Evolutionary conservation across 345 rosid species (phyloP).

Genomic region (Reutealis trisperma): DNA sequence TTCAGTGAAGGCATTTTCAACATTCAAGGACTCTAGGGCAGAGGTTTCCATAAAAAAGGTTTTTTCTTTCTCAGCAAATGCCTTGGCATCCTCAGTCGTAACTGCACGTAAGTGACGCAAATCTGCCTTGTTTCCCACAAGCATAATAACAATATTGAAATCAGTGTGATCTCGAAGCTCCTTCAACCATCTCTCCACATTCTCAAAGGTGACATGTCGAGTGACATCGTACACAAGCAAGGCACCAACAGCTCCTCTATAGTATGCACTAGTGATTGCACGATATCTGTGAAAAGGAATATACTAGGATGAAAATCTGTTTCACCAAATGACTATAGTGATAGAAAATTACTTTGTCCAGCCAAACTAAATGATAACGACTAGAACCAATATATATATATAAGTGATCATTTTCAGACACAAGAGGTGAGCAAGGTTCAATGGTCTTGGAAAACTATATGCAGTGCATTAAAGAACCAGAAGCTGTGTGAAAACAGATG

Average conservation of each 20-base stretch:
- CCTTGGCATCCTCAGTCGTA: conserved; percentile 22
- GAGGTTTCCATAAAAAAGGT: conserved; percentile 34
- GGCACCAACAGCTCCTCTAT: conserved; percentile 34
- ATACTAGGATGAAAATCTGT: neutral
- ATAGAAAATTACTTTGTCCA: neutral
- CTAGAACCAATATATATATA: neutral
- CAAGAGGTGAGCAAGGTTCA: neutral
- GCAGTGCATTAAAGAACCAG: no score
- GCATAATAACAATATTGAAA: conserved; percentile 33
- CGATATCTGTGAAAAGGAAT: conserved; percentile 23
- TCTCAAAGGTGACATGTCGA: conserved; percentile 32
- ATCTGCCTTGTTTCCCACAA: conserved; percentile 35
- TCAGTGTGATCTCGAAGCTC: conserved; percentile 34
- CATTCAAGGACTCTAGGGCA: conserved; percentile 30
- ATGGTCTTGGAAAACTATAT: neutral
- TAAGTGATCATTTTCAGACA: neutral
- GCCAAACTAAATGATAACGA: neutral
- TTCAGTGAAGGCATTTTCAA: conserved; percentile 29
- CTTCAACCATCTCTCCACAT: conserved; percentile 37
- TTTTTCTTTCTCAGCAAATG: conserved; percentile 32
- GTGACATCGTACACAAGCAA: conserved; percentile 33
- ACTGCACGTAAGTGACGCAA: conserved; percentile 31
- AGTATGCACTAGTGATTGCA: conserved; percentile 30
- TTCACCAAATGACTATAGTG: neutral
- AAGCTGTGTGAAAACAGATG: neutral